Base-by-base conservation (phyloP, 2,329 filamentous ascomycete genomes). In the Neofusicoccum ribis region DNA sequence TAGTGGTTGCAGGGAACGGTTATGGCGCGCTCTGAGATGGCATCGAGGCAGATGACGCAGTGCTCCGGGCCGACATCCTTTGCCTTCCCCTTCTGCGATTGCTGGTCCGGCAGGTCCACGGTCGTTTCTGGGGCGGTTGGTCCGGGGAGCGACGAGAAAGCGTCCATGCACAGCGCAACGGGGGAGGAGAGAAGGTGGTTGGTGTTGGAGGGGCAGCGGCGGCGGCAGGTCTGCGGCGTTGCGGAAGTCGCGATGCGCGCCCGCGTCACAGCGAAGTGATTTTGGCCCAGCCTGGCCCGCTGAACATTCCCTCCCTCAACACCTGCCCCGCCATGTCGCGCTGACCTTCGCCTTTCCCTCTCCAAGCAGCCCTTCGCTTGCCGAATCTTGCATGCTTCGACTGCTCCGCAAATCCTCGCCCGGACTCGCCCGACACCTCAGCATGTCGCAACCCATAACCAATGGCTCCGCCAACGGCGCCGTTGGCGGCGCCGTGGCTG, bases 1-100 rank as follows among this genome's bases (percentile, higher is more conserved):
- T 82, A 79, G 80, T 98, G 93, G 47, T 86, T 84, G 81, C 93
- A 98, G 7, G 93, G 93, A 20, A 85, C 80, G 7, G 91, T 86
- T 59, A 89, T 82, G 68, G 91, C 92, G 61, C 86, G 80, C 71
- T 95, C 91, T 9, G 87, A 86, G 72, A 97, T 83, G 62, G 80
- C 73, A 65, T 94, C 91, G 67, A 97, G 87, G 77, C 93, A 98
- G 76, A 98, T 95, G 68, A 96, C 92, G 77, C 93, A 97, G 72
- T 84, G 87, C 68, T 84, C 80, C 9, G 43, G 51, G 7, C 27
- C 41, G 51, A 58, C 52, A 64, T 64, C 31, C 12, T 56, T 49
- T 15, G 50, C 41, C 15, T 54, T 47, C n/a, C 39, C 50, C 23
- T 59, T 46, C 15, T 46, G 52, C 23, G 46, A 5, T 8, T 9